Conservation (phyloP, 2,329 filamentous ascomycete genomes). For the Didymella keratinophila region DNA sequence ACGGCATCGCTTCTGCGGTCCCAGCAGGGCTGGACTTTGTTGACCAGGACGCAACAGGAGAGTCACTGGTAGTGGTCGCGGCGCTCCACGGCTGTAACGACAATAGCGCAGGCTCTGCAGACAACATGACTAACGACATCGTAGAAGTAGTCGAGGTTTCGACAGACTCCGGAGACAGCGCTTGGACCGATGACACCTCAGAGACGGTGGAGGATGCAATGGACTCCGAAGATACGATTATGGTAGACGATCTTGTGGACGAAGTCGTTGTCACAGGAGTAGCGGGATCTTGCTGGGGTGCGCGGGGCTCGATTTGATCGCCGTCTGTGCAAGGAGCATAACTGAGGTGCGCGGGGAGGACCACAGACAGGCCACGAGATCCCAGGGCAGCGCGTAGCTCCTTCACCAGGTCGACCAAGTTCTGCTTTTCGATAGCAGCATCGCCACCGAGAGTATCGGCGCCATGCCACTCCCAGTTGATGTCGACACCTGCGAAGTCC, state of each 20-base stretch:
- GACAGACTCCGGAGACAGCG: neutral
- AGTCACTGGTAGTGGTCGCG: neutral
- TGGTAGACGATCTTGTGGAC: neutral
- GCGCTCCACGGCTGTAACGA: neutral
- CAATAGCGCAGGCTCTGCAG: neutral
- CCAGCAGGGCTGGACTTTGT: neutral
- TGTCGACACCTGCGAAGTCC: conserved; percentile 54
- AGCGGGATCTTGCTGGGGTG: neutral
- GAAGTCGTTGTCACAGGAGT: neutral
- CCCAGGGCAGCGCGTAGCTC: conserved; percentile 34
- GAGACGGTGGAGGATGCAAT: neutral
- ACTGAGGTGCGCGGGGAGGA: conserved; percentile 35
- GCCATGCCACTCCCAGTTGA: conserved; percentile 57
- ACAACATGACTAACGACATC: neutral
- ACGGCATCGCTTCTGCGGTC: neutral
- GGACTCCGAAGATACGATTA: neutral
- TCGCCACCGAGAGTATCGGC: conserved; percentile 48
- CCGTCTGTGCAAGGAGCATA: conserved; percentile 22
- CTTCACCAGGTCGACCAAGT: conserved; percentile 31
- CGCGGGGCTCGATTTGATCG: neutral
- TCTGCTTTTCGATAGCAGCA: conserved; percentile 42
- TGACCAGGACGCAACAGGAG: neutral
- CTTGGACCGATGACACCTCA: too few relatives aligned
- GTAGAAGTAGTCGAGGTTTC: too few relatives aligned
- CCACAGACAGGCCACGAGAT: conserved; percentile 34